These are phyloP conservation scores for Pestalotiopsis sp. DNA, from an alignment of 2,329 filamentous ascomycete species.

Conservation along the genomic window DNA sequence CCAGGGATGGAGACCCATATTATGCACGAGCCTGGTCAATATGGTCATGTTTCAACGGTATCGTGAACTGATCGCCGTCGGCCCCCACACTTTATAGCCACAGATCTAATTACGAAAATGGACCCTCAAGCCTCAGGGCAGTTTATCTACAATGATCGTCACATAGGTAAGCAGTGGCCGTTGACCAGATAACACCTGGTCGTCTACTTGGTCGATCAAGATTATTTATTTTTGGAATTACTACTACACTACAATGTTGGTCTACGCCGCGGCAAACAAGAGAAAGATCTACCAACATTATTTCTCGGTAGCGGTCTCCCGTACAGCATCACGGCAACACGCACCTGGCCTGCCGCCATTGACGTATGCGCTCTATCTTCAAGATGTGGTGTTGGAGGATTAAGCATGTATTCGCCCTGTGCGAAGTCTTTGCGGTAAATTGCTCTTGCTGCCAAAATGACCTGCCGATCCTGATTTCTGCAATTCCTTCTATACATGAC, in stretches of 20 bases:
- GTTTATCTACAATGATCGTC: neutral
- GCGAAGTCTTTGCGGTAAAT: neutral
- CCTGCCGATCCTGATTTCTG: neutral
- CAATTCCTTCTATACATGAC: neutral
- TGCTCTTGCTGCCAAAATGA: neutral
- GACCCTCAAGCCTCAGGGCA: neutral
- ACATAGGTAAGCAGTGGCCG: neutral
- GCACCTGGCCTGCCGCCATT: neutral
- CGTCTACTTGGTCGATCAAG: too few relatives aligned
- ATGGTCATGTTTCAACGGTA: neutral
- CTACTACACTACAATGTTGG: too few relatives aligned
- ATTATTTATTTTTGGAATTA: too few relatives aligned
- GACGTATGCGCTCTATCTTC: too few relatives aligned
- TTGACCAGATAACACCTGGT: too few relatives aligned
- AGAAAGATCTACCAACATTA: neutral
- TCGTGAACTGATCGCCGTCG: neutral
- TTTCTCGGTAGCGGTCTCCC: too few relatives aligned
- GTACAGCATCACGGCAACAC: neutral
- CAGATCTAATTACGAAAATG: neutral
- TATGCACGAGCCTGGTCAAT: neutral
- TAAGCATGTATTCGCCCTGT: neutral
- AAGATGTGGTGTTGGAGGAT: neutral
- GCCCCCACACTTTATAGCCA: neutral
- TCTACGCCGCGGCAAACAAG: too few relatives aligned
- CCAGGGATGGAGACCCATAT: neutral